Conservation (phyloP, 2,329 filamentous ascomycete species). For the Aureobasidium sp. region DNA sequence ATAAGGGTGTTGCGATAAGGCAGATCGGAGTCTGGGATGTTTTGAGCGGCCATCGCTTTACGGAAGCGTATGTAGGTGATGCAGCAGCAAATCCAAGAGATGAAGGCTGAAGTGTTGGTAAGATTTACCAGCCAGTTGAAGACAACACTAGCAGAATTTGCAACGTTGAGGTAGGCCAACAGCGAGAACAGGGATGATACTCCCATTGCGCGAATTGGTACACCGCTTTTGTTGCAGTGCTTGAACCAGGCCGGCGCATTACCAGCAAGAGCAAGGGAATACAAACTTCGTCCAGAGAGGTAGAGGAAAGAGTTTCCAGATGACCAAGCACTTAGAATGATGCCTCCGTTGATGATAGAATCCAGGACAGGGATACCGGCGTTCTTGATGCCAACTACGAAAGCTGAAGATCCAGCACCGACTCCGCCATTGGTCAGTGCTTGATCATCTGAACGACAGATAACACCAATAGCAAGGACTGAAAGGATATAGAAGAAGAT, state of each 20-base stretch:
- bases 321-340: conserved; percentile 55
- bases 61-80: conserved; percentile 54
- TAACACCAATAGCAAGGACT: conserved; percentile 54
- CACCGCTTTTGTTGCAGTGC: conserved; percentile 53
- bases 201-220: conserved; percentile 44
- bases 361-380: conserved; percentile 51
- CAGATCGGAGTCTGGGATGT: conserved; percentile 39
- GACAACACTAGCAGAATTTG: conserved; percentile 36
- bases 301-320: conserved; percentile 48
- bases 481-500: conserved; percentile 54
- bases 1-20: conserved; percentile 49
- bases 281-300: conserved; percentile 43
- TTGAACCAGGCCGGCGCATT: conserved; percentile 58
- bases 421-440: conserved; percentile 46
- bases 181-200: conserved; percentile 38
- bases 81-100: conserved; percentile 48
- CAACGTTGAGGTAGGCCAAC: conserved; percentile 44
- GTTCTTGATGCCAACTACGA: conserved; percentile 44
- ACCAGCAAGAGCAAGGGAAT: conserved; percentile 51
- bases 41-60: conserved; percentile 49
- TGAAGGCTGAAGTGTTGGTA: conserved; percentile 51
- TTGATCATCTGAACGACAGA: conserved; percentile 48
- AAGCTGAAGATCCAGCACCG: conserved; percentile 47
- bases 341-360: conserved; percentile 60
- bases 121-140: conserved; percentile 68